Conservation (phyloP, 306 rosid species). For the Cotoneaster glaucophyllus region DNA sequence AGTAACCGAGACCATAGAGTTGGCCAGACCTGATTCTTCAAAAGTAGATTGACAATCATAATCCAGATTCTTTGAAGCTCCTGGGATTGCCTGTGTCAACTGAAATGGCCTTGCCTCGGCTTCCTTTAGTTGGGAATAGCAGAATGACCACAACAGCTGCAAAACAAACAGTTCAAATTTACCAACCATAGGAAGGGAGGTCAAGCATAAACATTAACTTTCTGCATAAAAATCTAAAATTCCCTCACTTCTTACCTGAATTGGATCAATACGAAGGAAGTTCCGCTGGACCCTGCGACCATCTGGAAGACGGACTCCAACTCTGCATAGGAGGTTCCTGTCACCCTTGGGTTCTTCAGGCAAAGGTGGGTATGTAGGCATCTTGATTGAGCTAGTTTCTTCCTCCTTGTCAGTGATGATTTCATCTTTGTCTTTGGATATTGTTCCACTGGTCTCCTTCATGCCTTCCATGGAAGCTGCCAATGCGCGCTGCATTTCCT, state of each 20-base stretch:
- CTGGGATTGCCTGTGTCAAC: conserved; percentile 83
- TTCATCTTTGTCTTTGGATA: conserved; percentile 30
- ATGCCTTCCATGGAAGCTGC: conserved; percentile 66
- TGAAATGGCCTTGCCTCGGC: conserved; percentile 55
- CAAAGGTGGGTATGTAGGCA: conserved; percentile 59
- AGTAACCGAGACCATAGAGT: conserved; percentile 88
- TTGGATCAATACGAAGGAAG: conserved; percentile 65
- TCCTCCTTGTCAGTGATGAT: conserved; percentile 25
- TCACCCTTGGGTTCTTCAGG: conserved; percentile 91
- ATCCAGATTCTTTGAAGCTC: conserved; percentile 63
- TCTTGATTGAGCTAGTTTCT: conserved; percentile 34
- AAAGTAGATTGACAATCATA: conserved; percentile 51
- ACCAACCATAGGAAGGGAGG: not conserved
- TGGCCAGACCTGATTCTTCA: conserved; percentile 79
- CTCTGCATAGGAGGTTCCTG: conserved; percentile 64
- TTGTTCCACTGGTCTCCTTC: conserved; percentile 36
- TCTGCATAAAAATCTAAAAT: not conserved
- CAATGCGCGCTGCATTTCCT: conserved; percentile 63
- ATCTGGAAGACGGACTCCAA: conserved; percentile 86
- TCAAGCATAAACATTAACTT: not conserved
- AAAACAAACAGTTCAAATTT: conserved; percentile 7
- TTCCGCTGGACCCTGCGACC: conserved; percentile 83
- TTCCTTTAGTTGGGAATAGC: conserved; percentile 54
- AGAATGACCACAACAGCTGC: conserved; percentile 96
- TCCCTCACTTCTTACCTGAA: conserved; percentile 50